phyloP scores from a whole-genome alignment of 2,329 filamentous ascomycete genomes.

The Fusarium buharicum region DNA sequence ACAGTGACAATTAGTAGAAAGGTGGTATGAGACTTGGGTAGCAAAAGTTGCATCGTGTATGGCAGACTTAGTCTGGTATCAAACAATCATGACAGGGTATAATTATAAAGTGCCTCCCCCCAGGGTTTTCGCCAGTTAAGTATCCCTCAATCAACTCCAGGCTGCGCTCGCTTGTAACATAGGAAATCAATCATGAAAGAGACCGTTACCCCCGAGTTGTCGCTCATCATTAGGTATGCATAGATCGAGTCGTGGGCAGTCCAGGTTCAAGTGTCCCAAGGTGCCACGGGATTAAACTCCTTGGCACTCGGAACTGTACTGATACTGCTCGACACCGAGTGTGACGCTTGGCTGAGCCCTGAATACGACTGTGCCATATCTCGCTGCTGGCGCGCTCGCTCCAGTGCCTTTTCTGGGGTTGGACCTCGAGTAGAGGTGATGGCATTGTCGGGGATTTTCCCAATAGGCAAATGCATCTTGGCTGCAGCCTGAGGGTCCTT shows the following conservation, averaged over 20 bases:
- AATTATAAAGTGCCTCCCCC: slow-evolving; percentile 15
- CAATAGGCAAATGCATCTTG: slow-evolving; percentile 60
- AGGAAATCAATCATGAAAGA: slow-evolving; percentile 16
- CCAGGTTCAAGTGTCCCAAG: slow-evolving; percentile 46
- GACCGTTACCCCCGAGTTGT: background rate
- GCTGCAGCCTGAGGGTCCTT: slow-evolving; percentile 57
- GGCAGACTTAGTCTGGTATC: background rate
- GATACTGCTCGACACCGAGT: slow-evolving; percentile 52
- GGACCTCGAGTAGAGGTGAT: slow-evolving; percentile 59
- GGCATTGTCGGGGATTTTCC: slow-evolving; percentile 57
- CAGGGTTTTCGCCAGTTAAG: slow-evolving; percentile 1
- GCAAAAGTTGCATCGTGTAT: background rate
- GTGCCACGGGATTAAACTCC: slow-evolving; percentile 47
- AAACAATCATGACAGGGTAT: slow-evolving; percentile 18
- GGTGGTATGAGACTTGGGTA: background rate
- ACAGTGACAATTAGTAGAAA: background rate
- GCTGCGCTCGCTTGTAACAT: slow-evolving; percentile 21
- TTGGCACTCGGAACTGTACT: slow-evolving; percentile 49
- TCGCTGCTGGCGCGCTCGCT: slow-evolving; percentile 50
- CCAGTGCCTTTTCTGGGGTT: slow-evolving; percentile 58
- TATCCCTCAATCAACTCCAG: slow-evolving; percentile 9
- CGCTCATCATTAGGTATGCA: slow-evolving; percentile 24
- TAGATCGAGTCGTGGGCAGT: background rate
- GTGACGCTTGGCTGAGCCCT: slow-evolving; percentile 40
- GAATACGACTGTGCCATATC: slow-evolving; percentile 46